Base-by-base conservation (phyloP, 768 basidiomycete genomes). In the Leccinum barrowsii region DNA sequence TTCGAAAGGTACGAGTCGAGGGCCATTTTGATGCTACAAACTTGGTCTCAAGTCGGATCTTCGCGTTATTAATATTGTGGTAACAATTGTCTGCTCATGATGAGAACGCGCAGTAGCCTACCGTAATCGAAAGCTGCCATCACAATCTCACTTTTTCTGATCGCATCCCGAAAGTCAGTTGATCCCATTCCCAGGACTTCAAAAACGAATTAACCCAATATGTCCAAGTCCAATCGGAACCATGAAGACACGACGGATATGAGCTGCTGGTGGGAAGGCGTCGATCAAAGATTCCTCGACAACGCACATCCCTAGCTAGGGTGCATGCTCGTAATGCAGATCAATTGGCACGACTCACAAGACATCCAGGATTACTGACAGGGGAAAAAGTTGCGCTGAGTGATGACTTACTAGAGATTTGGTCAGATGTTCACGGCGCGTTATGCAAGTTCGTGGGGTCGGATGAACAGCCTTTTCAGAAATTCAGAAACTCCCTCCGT, bases 141-240 rank as follows among this genome's bases (percentile, higher is more conserved):
- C 8, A 49, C 61, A 17, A 62, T 61, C 21, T 63, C 61, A 0
- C 11, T 2, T 15, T 63, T 30, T 30, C 3, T 62, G 60, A 63
- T 32, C 21, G 13, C 32, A 44, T 58, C 4, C 61, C 56, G 4
- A 40, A 54, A 40, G 56, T 35, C 1, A 10, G 26, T 5, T 21
- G 5, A 3, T 48, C 7, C 12, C 3, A 24, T 22, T 15, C 7
- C 15, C 8, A 11, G 24, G 17, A 17, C 48, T 11, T n/a, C 13
- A 15, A 5, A 35, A 54, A 42, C 46, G 13, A 3, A 19, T 19
- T 2, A 44, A 10, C 19, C 19, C 1, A 44, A 44, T 44, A 5
- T 44, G 19, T 44, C 10, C 19, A 19, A 12, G 42, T 19, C 5
- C 19, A 19, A 44, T 44, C 19, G 42, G 0, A 44, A 44, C 11